phyloP scores from a whole-genome alignment of 345 rosid genomes.

The Hibiscus trionum region DNA sequence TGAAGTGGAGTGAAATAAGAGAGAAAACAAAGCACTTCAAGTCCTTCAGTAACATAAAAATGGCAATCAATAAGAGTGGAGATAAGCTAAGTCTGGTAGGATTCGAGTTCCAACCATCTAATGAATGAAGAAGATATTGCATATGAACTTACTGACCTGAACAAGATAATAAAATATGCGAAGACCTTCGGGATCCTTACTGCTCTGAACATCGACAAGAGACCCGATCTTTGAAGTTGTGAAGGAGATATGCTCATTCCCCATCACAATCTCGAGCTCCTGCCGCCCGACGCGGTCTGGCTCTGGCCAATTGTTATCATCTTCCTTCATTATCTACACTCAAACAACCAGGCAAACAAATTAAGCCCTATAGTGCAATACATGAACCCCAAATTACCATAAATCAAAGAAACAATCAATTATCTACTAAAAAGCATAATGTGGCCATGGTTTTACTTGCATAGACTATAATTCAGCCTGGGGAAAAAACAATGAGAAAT shows the following conservation, averaged over 20 bases:
- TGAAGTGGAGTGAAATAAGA: constrained; percentile 97
- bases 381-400: neutral
- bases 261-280: constrained; percentile 97
- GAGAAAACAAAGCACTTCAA: constrained; percentile 98
- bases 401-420: neutral
- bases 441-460: too few relatives aligned
- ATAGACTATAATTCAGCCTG: too few relatives aligned
- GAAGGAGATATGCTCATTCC: constrained; percentile 92
- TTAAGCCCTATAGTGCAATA: too few relatives aligned
- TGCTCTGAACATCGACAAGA: constrained; percentile 86
- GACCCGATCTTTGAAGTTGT: constrained; percentile 96
- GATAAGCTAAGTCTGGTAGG: neutral
- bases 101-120: neutral
- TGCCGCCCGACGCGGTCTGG: constrained; percentile 95
- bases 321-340: constrained; percentile 89
- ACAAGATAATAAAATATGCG: constrained; percentile 96
- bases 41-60: constrained; percentile 58
- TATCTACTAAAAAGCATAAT: too few relatives aligned
- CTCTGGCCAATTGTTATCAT: constrained; percentile 95
- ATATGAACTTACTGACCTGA: constrained; percentile 46
- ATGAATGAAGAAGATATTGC: neutral
- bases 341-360: neutral
- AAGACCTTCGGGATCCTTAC: constrained; percentile 97
- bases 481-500: too few relatives aligned
- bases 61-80: neutral